Base-by-base conservation (phyloP, 1,139 yeast genomes). In the Hemisphaericaspora subhashii region DNA sequence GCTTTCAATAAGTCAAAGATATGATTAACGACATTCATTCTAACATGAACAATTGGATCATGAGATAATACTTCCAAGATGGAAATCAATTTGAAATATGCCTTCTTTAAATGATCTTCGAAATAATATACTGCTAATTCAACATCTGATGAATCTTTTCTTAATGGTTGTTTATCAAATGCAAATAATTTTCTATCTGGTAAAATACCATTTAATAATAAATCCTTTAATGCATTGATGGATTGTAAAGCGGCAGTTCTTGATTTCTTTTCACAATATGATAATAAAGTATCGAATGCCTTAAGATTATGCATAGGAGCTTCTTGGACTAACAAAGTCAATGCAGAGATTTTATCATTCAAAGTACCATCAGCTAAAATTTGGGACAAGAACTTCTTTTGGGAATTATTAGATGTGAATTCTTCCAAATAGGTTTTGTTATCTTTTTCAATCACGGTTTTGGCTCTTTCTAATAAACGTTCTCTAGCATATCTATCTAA, bases 171-270 rank as follows among this genome's bases (percentile, higher is more conserved):
- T 50, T 87, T 86, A 48, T 84, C 85, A 69, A 92, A 92, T 52
- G 83, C 77, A 40, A 77, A 68, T 43, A 92, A 71, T 57, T 90
- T 88, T 59, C 98, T 77, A 58, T 88, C 89, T 13, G 97, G 92
- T 40, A 92, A 76, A 26, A 89, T 74, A 20, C 94, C 92, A 45
- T 80, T 78, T 27, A 87, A 70, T 41, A 90, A 76, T 55, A 92
- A 75, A 82, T 92, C 99, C 60, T 86, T 86, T 52, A 90, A 67
- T 0, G 98, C 95, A 51, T 84, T 87, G 44, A 92, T 79, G 37
- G 96, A 86, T 60, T 88, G 96, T 50, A 90, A 71, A 12, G 97
- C 89, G 12, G 96, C 95, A 35, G 95, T 90, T 68, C 97, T 81
- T 17, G 95, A 84, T 66, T 92, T 94, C 68, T 92, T 90, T 52